Base-by-base conservation (phyloP, 2,329 filamentous ascomycete species). In the Phaeoacremonium minimum region DNA sequence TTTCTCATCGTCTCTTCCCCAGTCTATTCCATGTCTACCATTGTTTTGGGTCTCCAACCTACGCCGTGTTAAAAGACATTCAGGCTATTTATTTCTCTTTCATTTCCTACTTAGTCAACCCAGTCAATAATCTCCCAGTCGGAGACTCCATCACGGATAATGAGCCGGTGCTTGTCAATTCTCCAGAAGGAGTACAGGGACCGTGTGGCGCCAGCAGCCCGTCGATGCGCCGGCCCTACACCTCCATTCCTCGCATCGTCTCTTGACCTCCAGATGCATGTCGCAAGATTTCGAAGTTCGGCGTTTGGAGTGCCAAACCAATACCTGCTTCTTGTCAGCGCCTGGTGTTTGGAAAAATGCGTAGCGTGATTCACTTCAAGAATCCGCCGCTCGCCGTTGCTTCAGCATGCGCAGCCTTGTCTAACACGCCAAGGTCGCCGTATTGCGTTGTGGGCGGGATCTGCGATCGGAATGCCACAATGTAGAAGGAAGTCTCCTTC, bases 241-340 rank as follows among this genome's bases (percentile, higher is more conserved):
- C 77, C 77, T 40, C 78, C 80, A 44, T 68, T 67, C 48, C 64
- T 68, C 26, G 80, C 80, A 52, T 83, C 77, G 28, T 74, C 66
- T 30, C 69, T 66, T 19, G 71, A 73, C 45, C 77, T 67, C 80
- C 80, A 85, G 42, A 85, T 56, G 57, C 80, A 89, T 33, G 89
- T 95, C 30, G 90, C 90, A 50, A 96, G 61, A 63, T 95, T 95
- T 52, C 78, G 71, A 43, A 83, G 73, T 35, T 84, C 69, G 30
- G 58, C 65, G 62, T 94, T 80, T 15, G 84, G 82, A 20, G 66
- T 70, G 3, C 88, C 87, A 58, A 94, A 95, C 88, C 90, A 95
- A 61, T 96, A 95, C 60, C 78, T 82, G 37, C 36, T 44, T 30
- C 40, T 34, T 41, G 41, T 46, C 13, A 47, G 44, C 29, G 7